Evolutionary conservation across 2,329 filamentous ascomycete species (phyloP), one percentile per base, ranked within the genome.

Genomic region (Oidium heveae): DNA sequence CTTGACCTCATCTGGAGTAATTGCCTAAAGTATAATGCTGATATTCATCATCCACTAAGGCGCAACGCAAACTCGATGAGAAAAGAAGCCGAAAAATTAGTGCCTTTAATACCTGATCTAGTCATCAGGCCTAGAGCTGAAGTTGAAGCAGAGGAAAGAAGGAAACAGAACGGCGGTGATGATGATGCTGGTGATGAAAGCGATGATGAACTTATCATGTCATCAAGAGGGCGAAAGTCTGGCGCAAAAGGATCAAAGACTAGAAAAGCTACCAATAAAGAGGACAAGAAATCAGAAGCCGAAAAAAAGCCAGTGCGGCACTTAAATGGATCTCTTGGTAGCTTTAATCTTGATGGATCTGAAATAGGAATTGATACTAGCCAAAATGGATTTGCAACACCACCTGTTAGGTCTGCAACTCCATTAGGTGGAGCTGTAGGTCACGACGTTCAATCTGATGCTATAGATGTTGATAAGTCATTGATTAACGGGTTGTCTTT

Each of bases 171-270:
- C 58, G 87, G 91, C 53, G 82, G 82, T 49, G 83, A 86, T 57
- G 79, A 86, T 59, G 86, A 89, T 61, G 84, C 74, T 41, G 85
- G 76, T 32, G 89, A 95, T 56, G 89, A 95, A 66, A 94, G 87
- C 61, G 89, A 96, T 63, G 89, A 96, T 65, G 88, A 94, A 68
- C 91, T 91, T 9, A 96, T 98, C 64, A 96, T 96, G 85, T 91
- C 91, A 56, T 95, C 89, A 52, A 79, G 91, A 59, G 91, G 91
- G 54, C 82, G 91, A 47, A 94, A 89, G 66, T 85, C 84, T 64
- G 82, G 86, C 22, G 79, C 80, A 58, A 89, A 82, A 62, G 77
- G 77, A 15, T 69, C 73, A 60, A 80, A 82, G 61, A 80, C 82
- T 20, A 78, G 86, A 53, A 89, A 86, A 62, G 81, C 84, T 2